Base-by-base conservation (phyloP, 805 yeast genomes). In the Wickerhamiella slavikovae region DNA sequence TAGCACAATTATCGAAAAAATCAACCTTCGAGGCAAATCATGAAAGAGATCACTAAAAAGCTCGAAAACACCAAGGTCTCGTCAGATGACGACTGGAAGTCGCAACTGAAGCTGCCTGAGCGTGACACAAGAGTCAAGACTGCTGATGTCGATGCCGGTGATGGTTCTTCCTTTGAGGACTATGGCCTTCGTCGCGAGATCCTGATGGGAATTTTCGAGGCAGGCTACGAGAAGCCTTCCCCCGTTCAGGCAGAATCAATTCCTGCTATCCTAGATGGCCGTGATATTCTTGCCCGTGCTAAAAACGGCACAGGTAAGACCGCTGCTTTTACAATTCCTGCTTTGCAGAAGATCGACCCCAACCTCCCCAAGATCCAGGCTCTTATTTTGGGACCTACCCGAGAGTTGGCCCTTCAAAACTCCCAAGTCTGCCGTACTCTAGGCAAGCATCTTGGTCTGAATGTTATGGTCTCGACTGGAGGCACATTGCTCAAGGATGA, bases 251-350 rank as follows among this genome's bases (percentile, higher is more conserved):
- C 85, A 55, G 96, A 83, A 52, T 69, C 93, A 5, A 89, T 89
- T 34, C 98, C 98, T 2, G 79, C 80, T 46, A 94, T 95, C 1
- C 63, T 89, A 26, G 74, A 89, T 32, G 96, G 96, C 30, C 71
- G 93, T 57, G 98, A 89, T 54, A 76, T 89, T 35, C 64, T 89
- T 38, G 98, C 98, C 11, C 69, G 98, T 58, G 96, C 98, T 25
- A 89, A 89, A 52, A 89, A 89, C 55, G 98, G 98, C 38, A 89
- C 98, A 1, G 98, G 98, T 45, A 89, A 89, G 51, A 89, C 98
- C 6, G 98, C 96, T 1, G 92, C 98, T 5, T 89, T 89, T 52
- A 74, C 80, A 29, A 85, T 89, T 40, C 98, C 98, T 29, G 68
- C 92, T 17, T 62, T 89, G 46, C 93, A 89, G 52, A 76, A 72